A percentile compares a stretch with the other conserved stretches of the same genome.
Conservation (phyloP, 306 rosid genomes). For the Pyrus communis region DNA sequence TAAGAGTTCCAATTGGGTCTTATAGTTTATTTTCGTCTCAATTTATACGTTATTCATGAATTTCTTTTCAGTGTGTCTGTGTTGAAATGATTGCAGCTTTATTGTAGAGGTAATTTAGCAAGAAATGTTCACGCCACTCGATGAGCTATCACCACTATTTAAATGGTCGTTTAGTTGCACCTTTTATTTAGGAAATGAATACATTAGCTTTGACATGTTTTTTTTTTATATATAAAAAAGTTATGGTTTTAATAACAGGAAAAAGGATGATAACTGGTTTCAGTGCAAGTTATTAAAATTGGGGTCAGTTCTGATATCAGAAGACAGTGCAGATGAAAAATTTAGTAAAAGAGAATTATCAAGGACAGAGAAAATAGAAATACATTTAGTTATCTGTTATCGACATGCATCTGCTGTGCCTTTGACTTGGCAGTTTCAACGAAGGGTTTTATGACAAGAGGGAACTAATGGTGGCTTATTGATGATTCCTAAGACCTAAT, state of each 20-base stretch:
- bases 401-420: not conserved
- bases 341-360: not conserved
- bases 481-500: not conserved
- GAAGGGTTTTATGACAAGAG: not conserved
- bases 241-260: not conserved
- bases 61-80: not conserved
- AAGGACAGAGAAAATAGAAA: not conserved
- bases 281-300: not conserved
- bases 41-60: not conserved
- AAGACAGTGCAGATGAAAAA: not conserved
- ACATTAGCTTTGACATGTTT: not conserved
- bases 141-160: not conserved
- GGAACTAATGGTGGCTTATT: not conserved
- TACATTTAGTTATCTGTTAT: not conserved
- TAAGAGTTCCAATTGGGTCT: not conserved
- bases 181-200: not conserved
- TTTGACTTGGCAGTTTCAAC: not conserved
- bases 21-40: not conserved
- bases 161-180: not conserved
- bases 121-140: not conserved
- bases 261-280: not conserved
- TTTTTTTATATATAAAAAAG: not conserved
- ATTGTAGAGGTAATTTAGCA: not conserved
- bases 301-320: not conserved
- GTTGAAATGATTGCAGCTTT: not conserved